These are phyloP conservation scores for Quercus agrifolia DNA, from an alignment of 306 rosid genomes.

Conservation along the genomic window DNA sequence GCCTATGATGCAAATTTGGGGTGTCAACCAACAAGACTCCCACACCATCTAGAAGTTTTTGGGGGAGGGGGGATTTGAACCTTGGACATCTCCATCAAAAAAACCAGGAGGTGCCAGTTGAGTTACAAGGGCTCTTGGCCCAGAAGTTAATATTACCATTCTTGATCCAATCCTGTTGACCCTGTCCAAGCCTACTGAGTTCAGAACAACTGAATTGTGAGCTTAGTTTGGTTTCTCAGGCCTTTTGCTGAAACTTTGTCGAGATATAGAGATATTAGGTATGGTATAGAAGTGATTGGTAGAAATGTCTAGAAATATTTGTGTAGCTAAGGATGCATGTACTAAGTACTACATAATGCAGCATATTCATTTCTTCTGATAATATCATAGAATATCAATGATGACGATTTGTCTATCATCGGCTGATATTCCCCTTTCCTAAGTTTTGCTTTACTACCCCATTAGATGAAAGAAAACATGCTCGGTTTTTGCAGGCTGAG, in stretches of 20 bases:
- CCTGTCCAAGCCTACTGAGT: neutral
- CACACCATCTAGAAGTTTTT: too few species aligned
- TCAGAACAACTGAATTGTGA: too few species aligned
- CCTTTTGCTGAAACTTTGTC: too few species aligned
- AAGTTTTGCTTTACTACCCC: neutral
- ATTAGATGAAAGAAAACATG: neutral
- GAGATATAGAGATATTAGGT: too few species aligned
- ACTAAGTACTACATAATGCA: neutral
- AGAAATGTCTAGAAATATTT: neutral
- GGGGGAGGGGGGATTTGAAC: too few species aligned
- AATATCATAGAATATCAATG: neutral
- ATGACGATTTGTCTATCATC: too few species aligned
- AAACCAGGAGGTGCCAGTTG: too few species aligned
- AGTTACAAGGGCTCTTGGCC: neutral
- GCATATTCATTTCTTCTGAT: neutral
- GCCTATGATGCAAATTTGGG: neutral
- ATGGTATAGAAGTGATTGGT: neutral
- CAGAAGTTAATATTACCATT: neutral
- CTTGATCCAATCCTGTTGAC: neutral
- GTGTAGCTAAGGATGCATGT: neutral
- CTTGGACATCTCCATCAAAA: too few species aligned
- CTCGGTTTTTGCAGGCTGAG: conserved; percentile 65
- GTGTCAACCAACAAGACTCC: neutral
- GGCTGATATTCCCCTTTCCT: neutral
- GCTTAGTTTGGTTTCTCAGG: too few species aligned